Evolutionary conservation across 2,329 filamentous ascomycete species (phyloP).

Genomic region (Neopestalotiopsis rosae): DNA sequence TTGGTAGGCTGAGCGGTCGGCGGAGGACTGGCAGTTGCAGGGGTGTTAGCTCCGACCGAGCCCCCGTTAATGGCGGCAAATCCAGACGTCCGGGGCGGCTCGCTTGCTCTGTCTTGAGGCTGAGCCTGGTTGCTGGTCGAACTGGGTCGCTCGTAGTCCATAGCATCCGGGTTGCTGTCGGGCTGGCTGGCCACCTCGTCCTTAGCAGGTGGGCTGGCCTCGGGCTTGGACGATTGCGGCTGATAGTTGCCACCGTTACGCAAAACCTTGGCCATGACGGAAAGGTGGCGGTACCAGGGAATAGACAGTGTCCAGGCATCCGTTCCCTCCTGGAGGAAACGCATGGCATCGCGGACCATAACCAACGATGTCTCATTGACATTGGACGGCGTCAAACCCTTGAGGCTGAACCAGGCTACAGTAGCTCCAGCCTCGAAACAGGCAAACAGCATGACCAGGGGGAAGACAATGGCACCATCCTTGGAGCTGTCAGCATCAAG

Average conservation of each 20-base stretch:
- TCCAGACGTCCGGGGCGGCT: conserved; percentile 60
- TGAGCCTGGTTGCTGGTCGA: conserved; percentile 40
- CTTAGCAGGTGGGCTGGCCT: conserved; percentile 49
- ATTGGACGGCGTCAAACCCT: conserved; percentile 61
- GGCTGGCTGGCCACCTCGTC: conserved; percentile 61
- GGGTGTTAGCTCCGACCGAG: conserved; percentile 53
- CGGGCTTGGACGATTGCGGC: conserved; percentile 35
- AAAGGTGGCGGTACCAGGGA: conserved; percentile 64
- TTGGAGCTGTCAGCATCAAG: conserved; percentile 63
- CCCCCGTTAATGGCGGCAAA: conserved; percentile 65
- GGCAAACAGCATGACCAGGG: conserved; percentile 68
- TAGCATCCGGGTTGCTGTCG: conserved; percentile 59
- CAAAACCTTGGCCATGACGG: conserved; percentile 66
- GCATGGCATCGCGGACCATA: conserved; percentile 63
- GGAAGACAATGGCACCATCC: conserved; percentile 63
- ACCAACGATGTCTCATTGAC: conserved; percentile 61
- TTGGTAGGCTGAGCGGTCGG: conserved; percentile 40
- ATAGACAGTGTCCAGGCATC: conserved; percentile 65
- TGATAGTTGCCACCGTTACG: conserved; percentile 53
- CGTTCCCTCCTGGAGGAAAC: conserved; percentile 63
- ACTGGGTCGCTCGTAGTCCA: conserved; percentile 60
- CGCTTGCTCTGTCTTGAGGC: conserved; percentile 51
- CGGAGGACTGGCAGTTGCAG: conserved; percentile 52
- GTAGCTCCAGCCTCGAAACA: conserved; percentile 66
- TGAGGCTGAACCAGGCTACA: conserved; percentile 66